These are phyloP conservation scores for Fonsecaea nubica DNA, from an alignment of 2,329 filamentous ascomycete species.

Conservation along the genomic window DNA sequence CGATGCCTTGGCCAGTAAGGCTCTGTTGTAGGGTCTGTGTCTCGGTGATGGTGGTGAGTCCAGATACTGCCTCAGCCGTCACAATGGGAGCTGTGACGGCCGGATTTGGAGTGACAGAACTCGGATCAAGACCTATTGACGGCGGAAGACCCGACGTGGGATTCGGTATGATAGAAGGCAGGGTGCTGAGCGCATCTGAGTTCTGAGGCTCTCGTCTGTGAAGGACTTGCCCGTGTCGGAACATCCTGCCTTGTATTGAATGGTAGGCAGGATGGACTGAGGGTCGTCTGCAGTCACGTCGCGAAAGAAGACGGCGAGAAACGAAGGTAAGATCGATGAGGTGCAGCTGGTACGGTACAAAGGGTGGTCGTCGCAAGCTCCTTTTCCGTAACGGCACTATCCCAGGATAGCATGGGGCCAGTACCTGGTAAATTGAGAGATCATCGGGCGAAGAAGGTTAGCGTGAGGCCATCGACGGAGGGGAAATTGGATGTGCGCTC, in stretches of 20 bases:
- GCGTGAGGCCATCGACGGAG: conserved; percentile 30
- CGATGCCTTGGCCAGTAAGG: conserved; percentile 22
- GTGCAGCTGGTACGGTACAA: background rate
- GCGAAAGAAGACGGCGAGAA: conserved; percentile 17
- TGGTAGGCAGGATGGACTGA: conserved; percentile 26
- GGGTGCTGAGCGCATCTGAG: conserved; percentile 1
- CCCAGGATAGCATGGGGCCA: conserved; percentile 24
- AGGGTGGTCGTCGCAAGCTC: conserved; percentile 25
- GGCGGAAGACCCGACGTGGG: conserved; percentile 27
- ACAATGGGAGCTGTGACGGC: conserved; percentile 24
- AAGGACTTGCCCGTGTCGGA: conserved; percentile 21
- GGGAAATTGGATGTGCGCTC: conserved; percentile 35
- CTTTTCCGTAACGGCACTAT: conserved; percentile 30
- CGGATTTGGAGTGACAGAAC: conserved; percentile 21
- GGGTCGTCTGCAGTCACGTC: conserved; percentile 7
- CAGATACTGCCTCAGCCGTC: conserved; percentile 29
- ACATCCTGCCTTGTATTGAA: conserved; percentile 34
- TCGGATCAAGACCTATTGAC: conserved; percentile 23
- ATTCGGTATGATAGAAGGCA: conserved; percentile 33
- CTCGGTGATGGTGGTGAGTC: conserved; percentile 35
- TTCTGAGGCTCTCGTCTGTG: conserved; percentile 28
- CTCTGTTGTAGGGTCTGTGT: conserved; percentile 30
- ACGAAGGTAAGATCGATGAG: conserved; percentile 14
- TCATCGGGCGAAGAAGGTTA: conserved; percentile 31
- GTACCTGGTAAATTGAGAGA: conserved; percentile 31